Evolutionary conservation across 805 yeast species (phyloP).

Genomic region (Nakazawaea wickerhamii): DNA sequence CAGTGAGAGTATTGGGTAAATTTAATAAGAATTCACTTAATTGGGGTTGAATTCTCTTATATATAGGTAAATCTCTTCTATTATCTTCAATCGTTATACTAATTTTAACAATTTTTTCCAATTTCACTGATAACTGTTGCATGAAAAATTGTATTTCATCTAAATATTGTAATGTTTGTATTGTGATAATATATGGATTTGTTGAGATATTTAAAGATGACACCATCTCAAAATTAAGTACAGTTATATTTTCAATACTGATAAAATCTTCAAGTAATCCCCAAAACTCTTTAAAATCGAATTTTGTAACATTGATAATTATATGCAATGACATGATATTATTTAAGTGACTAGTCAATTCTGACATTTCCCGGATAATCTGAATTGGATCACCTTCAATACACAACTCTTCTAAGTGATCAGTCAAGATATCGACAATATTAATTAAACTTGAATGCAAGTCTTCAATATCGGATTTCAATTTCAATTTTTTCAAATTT

Average conservation of each 20-base stretch:
- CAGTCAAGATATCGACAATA: background rate
- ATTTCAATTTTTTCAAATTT: background rate
- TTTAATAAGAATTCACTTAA: background rate
- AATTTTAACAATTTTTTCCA: background rate
- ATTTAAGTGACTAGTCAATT: background rate
- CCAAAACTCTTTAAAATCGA: background rate
- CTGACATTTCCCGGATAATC: background rate
- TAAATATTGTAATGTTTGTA: background rate
- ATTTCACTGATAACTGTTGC: background rate
- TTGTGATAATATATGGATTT: conserved; percentile 7
- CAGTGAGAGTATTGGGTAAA: background rate
- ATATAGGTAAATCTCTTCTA: background rate
- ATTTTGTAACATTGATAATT: background rate
- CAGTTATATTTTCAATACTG: background rate
- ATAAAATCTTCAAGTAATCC: background rate
- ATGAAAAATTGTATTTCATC: background rate
- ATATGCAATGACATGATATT: background rate
- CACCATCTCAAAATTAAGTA: background rate
- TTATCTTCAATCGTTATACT: conserved; percentile 1
- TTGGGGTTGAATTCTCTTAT: conserved; percentile 9
- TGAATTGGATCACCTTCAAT: conserved; percentile 1
- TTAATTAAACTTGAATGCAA: background rate
- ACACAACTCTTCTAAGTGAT: background rate
- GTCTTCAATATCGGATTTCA: background rate
- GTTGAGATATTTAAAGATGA: conserved; percentile 5